Evolutionary conservation across 148 eudicot species (phyloP).

Genomic region (Mesembryanthemum crystallinum): DNA sequence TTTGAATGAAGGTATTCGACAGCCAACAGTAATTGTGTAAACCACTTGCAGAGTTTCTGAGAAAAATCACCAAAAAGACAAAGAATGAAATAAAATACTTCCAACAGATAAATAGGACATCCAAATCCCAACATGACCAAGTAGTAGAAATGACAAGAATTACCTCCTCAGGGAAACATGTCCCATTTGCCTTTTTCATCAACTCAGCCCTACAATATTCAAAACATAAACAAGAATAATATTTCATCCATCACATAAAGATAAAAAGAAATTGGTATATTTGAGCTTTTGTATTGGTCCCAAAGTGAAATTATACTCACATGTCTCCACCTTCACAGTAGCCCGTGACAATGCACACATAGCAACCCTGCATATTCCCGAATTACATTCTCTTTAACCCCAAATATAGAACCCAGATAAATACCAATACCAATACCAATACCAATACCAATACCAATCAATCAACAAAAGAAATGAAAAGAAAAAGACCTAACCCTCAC

Average conservation of each 20-base stretch:
- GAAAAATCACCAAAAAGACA: slow-evolving; percentile 6
- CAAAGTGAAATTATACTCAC: slow-evolving; percentile 53
- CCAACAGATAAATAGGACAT: not conserved
- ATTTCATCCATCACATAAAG: not conserved
- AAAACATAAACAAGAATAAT: slow-evolving; percentile 12
- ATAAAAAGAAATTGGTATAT: no score
- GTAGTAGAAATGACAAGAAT: slow-evolving; percentile 7
- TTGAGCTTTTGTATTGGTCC: not conserved
- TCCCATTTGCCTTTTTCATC: slow-evolving; percentile 84
- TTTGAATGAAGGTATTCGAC: slow-evolving; percentile 95
- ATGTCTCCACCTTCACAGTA: slow-evolving; percentile 99
- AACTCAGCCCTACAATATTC: slow-evolving; percentile 68
- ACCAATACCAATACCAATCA: not conserved
- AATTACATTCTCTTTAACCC: slow-evolving; percentile 9
- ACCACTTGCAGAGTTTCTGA: slow-evolving; percentile 95
- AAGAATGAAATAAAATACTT: slow-evolving; percentile 7
- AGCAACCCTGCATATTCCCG: slow-evolving; percentile 70
- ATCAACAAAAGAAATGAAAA: not conserved
- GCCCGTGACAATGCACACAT: slow-evolving; percentile 97
- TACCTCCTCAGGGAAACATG: slow-evolving; percentile 93
- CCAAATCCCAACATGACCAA: not conserved
- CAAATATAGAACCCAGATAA: not conserved
- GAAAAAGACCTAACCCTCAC: slow-evolving; percentile 34
- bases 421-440: slow-evolving; percentile 10
- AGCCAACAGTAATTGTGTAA: slow-evolving; percentile 79